These are phyloP conservation scores for Sclerotinia nivalis DNA, from an alignment of 2,329 filamentous ascomycete species.

Conservation along the genomic window DNA sequence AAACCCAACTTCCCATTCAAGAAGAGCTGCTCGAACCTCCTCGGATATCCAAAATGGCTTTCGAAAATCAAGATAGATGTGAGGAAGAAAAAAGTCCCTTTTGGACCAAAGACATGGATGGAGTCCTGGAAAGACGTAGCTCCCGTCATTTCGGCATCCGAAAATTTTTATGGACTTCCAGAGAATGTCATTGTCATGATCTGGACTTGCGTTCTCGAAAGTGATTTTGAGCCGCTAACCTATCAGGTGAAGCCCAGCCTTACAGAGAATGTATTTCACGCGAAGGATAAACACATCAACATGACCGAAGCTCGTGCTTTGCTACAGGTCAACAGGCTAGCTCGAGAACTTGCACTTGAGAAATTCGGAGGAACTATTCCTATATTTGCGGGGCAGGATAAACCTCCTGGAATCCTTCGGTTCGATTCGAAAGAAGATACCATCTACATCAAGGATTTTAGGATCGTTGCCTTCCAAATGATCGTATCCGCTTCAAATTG, in stretches of 20 bases:
- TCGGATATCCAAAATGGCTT: neutral
- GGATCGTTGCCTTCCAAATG: neutral
- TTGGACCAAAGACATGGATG: neutral
- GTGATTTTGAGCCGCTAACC: neutral
- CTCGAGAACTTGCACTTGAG: neutral
- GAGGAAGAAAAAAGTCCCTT: too few relatives aligned
- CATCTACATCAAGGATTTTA: neutral
- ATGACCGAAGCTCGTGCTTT: neutral
- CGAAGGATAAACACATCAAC: neutral
- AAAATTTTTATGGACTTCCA: neutral
- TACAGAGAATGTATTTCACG: neutral
- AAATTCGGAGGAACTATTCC: neutral
- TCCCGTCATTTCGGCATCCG: neutral
- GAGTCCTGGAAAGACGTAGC: neutral
- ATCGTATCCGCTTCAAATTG: neutral
- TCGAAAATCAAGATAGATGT: too few relatives aligned
- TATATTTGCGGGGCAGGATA: neutral
- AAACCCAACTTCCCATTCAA: accelerated
- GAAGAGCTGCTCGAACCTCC: neutral
- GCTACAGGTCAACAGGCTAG: neutral
- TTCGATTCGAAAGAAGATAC: neutral
- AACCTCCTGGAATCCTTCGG: neutral
- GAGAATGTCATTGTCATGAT: neutral
- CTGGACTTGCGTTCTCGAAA: neutral
- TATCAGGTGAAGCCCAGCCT: neutral